Base-by-base conservation (phyloP, 2,329 filamentous ascomycete genomes). In the Xylariaceae sp. region DNA sequence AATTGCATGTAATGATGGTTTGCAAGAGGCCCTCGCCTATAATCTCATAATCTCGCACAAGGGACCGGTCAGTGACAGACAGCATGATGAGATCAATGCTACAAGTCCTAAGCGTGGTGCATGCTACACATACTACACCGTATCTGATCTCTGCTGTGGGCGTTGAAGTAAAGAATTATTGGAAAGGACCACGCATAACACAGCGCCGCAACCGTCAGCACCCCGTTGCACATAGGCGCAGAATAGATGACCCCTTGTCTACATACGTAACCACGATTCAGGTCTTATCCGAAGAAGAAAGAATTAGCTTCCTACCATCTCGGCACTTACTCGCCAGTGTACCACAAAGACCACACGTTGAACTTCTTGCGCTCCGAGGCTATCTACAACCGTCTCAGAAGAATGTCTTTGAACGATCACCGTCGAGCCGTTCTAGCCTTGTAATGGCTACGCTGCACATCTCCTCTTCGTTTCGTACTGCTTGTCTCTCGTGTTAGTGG, bases 121-220 rank as follows among this genome's bases (percentile, higher is more conserved):
- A 38, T 38, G 34, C 34, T 38, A 38, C n/a, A n/a, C 34, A 38
- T 48, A 31, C 38, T 28, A 7, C 22, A 28, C 4, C 4, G 22
- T 28, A 28, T 7, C 22, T 28, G 7, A 28, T 28, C 4, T 47
- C 39, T 31, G 28, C 46, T 17, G 11, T 7, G n/a, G 9, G 18
- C n/a, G n/a, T 46, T 41, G 41, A 43, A 48, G 48, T 49, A 47
- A 45, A 44, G 46, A 41, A 43, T 31, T 39, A 53, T 31, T 31
- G 56, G 47, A 58, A 59, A 59, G 53, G 57, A 59, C 57, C 57
- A 38, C 52, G 57, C 57, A 59, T 59, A 41, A 46, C 47, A 45
- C 55, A 52, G 48, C 52, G 47, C 55, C 52, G 48, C 54, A 51
- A 50, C 54, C 51, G 47, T 51, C 54, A 50, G 45, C 47, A 50